Evolutionary conservation across 2,329 filamentous ascomycete genomes (phyloP), one percentile per base, ranked within the genome.

Genomic region (Fusarium beomiforme): DNA sequence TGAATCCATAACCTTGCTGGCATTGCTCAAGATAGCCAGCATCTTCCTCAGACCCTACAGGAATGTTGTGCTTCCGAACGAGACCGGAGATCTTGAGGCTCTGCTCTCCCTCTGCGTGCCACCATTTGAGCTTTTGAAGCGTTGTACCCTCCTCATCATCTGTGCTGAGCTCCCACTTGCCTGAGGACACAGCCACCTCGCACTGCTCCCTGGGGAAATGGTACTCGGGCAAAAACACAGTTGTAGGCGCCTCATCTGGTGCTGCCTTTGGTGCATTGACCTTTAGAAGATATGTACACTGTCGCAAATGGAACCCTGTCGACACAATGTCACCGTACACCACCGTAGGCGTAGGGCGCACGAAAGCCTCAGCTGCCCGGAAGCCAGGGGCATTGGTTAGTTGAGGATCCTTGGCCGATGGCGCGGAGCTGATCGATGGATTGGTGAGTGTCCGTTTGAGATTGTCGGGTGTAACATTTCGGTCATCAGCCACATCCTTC

Each of bases 341-440:
- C 7, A 86, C 85, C 29, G 95, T 90, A 0, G 96, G 93, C 1
- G 92, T 91, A 1, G 96, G 96, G 4, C 96, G 91, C 36, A 98
- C 90, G 76, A 94, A 98, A 1, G 97, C 95, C 81, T 99, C 95
- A 7, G 95, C 95, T 2, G 95, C 96, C 39, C 96, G 92, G 76
- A 92, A 93, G 2, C 96, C 95, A 0, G 91, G 89, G 3, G 88
- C 83, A 61, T 87, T 88, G n/a, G 86, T 88, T 24, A 91, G 79
- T 66, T 89, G 87, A 0, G 89, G 86, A 58, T 88, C 82, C 24
- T 83, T 83, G 51, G 85, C 83, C 16, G 86, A 84, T 3, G 81
- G 81, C 43, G 85, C 81, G 1, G 90, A 91, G 54, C 89, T 88
- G 71, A 94, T 91, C 4, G 89, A 90, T 33, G 88, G 87, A 59